A percentile compares a stretch with the other conserved stretches of the same genome.
Evolutionary conservation across 2,329 filamentous ascomycete genomes (phyloP).

Genomic region (Claviceps quebecensis): DNA sequence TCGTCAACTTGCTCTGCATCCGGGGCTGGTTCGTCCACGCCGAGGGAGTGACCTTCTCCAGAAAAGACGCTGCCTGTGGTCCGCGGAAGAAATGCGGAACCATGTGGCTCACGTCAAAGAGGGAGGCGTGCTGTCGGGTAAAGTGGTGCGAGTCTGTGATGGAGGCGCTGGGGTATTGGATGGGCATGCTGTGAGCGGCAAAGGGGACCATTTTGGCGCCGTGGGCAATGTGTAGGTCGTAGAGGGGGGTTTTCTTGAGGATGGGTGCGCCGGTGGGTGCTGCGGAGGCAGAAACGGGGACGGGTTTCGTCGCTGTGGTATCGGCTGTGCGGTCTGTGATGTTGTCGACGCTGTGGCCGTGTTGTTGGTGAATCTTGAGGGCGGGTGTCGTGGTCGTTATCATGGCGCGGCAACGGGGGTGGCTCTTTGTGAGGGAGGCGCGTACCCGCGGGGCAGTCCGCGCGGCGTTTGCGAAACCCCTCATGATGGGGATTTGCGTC

Average conservation of each 20-base stretch:
- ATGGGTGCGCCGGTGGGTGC: no score
- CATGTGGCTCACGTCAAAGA: constrained; percentile 98
- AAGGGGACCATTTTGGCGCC: constrained; percentile 96
- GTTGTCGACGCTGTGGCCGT: constrained; percentile 6
- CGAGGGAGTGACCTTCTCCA: constrained; percentile 73
- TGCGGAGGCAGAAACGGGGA: constrained; percentile 5
- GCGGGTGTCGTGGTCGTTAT: no score
- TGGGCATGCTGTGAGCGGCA: constrained; percentile 82
- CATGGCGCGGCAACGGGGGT: background rate
- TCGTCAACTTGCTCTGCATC: constrained; percentile 70
- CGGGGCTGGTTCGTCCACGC: constrained; percentile 48
- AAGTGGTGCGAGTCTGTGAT: constrained; percentile 79
- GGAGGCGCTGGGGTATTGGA: constrained; percentile 67
- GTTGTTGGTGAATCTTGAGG: background rate
- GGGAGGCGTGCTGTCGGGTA: constrained; percentile 72
- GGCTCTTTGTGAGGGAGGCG: constrained; percentile 3
- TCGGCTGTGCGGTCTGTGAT: constrained; percentile 8
- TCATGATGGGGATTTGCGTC: constrained; percentile 12
- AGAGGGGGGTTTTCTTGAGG: constrained; percentile 51
- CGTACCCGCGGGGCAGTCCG: constrained; percentile 17
- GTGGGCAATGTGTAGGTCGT: constrained; percentile 62
- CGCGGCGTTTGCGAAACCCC: constrained; percentile 17
- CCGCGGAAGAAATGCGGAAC: constrained; percentile 79
- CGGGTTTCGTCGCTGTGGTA: background rate
- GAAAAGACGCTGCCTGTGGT: constrained; percentile 63